Base-by-base conservation (phyloP, 208 protist genomes). In the Acanthamoeba divionensis region DNA sequence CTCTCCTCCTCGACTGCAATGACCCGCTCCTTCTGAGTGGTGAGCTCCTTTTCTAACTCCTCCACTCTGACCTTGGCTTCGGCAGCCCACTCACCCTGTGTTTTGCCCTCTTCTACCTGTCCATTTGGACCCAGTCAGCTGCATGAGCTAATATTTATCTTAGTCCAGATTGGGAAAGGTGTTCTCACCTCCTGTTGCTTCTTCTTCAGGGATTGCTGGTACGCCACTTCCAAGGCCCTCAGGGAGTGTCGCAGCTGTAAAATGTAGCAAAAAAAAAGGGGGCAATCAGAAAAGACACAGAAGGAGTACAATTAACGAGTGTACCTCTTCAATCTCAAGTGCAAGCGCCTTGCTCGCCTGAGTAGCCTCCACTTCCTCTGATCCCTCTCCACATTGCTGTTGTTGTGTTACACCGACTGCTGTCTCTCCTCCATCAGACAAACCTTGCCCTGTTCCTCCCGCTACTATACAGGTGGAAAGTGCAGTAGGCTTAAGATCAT, bases 121-220 rank as follows among this genome's bases (percentile, higher is more conserved):
- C n/a, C n/a, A 18, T n/a, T 18, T 60, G n/a, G 18, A 24, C 18
- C 52, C n/a, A 24, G 52, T 18, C 18, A 60, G 52, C 52, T 24
- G n/a, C 52, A 24, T 24, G 18, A n/a, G n/a, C 52, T 80, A 80
- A 54, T 12, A 24, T 80, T 80, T 31, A 10, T 41, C 3, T 4
- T 0, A 26, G 8, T 21, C n/a, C 21, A 44, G 5, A 33, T 31
- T 38, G 6, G n/a, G 2, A 5, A 82, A 3, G 13, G 7, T 12
- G 7, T 60, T 2, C 21, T 1, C n/a, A 71, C 80, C 80, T 88
- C 80, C 4, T 88, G 48, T n/a, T 88, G 52, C 33, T 88, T 88
- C 12, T 54, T 44, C 13, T 41, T 44, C 57, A 88, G 66, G 2
- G 52, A 1, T 0, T 67, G 41, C 0, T 45, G 1, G 57, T 88